Conservation (phyloP, 371 early-diverging fungal genomes). For the Mortierella sp. region DNA sequence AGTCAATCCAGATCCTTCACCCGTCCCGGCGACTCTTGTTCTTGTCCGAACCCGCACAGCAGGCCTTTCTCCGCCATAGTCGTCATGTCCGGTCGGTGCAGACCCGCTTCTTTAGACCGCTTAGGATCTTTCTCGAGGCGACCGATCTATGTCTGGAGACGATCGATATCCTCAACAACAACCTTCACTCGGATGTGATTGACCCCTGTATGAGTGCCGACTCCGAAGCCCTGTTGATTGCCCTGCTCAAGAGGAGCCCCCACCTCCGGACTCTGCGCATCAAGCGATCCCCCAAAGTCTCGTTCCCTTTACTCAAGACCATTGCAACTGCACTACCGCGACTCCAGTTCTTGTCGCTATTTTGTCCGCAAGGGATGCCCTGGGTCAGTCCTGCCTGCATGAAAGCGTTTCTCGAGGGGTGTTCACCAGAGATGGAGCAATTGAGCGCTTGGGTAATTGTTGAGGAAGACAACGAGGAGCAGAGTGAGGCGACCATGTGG, state of each 20-base stretch:
- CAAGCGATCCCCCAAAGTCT: neutral
- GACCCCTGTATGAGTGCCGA: neutral
- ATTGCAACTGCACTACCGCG: neutral
- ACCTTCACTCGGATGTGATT: neutral
- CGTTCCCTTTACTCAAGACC: neutral
- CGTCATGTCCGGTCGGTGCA: neutral
- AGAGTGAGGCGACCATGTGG: neutral
- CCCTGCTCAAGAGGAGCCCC: neutral
- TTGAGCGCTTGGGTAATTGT: neutral
- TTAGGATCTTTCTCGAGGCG: neutral
- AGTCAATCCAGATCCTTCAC: neutral
- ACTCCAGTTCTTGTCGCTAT: neutral
- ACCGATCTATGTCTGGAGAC: neutral
- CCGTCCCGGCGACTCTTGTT: neutral
- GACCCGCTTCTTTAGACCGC: neutral
- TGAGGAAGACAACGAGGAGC: neutral
- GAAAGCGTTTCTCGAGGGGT: neutral
- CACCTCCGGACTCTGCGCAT: constrained; percentile 1
- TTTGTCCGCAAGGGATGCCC: neutral
- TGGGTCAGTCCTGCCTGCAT: neutral
- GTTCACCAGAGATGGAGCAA: neutral
- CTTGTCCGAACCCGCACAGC: neutral
- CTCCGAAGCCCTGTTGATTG: neutral
- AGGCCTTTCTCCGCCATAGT: neutral
- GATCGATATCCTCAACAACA: constrained; percentile 3